Percentiles rank a stretch among this genome's conserved stretches.
Conservation (phyloP, 148 eudicot species). For the Tetragonia tetragonoides region DNA sequence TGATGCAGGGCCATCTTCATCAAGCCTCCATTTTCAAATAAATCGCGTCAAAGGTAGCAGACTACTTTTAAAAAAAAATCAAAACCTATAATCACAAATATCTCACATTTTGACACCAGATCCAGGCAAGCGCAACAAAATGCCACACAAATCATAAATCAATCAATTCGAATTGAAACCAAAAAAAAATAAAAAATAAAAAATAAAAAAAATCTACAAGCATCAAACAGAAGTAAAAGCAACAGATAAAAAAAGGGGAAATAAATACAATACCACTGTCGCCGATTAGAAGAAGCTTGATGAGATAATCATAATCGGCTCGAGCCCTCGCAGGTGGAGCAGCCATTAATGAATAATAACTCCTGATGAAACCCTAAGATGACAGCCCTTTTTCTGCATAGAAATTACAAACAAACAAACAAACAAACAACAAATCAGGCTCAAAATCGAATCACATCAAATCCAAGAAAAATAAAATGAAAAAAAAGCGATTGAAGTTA, state of each 20-base stretch:
- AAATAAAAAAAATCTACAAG: slow-evolving; percentile 16
- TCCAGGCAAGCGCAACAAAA: not conserved
- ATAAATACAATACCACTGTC: slow-evolving; percentile 63
- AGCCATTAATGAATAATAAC: slow-evolving; percentile 53
- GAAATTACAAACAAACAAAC: not conserved
- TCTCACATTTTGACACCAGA: slow-evolving; percentile 10
- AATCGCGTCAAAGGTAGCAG: no score
- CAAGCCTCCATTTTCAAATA: not conserved
- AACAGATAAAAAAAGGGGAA: not conserved
- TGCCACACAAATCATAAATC: not conserved
- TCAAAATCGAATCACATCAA: slow-evolving; percentile 17
- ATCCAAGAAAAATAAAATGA: not conserved
- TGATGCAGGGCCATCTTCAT: not conserved
- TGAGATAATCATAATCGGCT: slow-evolving; percentile 92
- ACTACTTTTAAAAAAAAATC: not conserved
- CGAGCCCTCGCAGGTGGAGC: slow-evolving; percentile 95
- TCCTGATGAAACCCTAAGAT: slow-evolving; percentile 25
- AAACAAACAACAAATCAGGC: slow-evolving; percentile 2
- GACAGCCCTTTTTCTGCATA: slow-evolving; percentile 3
- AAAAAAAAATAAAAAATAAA: no score
- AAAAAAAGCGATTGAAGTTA: not conserved
- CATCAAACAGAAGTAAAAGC: slow-evolving; percentile 1
- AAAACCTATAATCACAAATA: not conserved
- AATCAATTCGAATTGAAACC: not conserved
- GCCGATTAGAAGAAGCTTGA: slow-evolving; percentile 86